A percentile compares a stretch with the other conserved stretches of the same genome.
Evolutionary conservation across 1,139 yeast species (phyloP).

Genomic region (Protomyces inouyei): DNA sequence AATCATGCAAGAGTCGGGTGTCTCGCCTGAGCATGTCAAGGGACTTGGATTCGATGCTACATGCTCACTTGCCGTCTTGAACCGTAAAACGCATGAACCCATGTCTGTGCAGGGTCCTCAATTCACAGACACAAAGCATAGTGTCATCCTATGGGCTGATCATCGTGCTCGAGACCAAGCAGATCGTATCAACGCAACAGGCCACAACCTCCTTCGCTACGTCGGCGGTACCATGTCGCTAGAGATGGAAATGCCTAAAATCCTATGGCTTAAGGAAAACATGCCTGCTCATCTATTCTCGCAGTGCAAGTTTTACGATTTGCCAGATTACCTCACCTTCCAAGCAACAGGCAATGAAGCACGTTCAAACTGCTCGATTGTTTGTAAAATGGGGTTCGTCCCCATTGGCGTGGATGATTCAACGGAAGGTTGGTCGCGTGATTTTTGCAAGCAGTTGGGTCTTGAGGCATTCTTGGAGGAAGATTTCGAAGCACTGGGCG

Average conservation of each 20-base stretch:
- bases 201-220: slow-evolving; percentile 72
- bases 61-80: slow-evolving; percentile 81
- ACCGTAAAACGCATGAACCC: slow-evolving; percentile 62
- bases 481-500: slow-evolving; percentile 76
- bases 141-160: slow-evolving; percentile 80
- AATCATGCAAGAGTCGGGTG: slow-evolving; percentile 66
- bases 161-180: slow-evolving; percentile 94
- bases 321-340: slow-evolving; percentile 85
- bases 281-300: slow-evolving; percentile 62
- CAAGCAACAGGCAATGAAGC: slow-evolving; percentile 84
- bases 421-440: slow-evolving; percentile 81
- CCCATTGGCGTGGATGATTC: slow-evolving; percentile 88
- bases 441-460: slow-evolving; percentile 63
- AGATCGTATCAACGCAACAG: slow-evolving; percentile 68
- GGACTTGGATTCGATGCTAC: slow-evolving; percentile 98
- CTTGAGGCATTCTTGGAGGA: slow-evolving; percentile 72
- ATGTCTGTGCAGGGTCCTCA: slow-evolving; percentile 84
- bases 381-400: slow-evolving; percentile 91
- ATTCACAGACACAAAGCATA: slow-evolving; percentile 64
- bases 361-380: slow-evolving; percentile 81
- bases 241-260: slow-evolving; percentile 79
- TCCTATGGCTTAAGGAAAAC: slow-evolving; percentile 89
- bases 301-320: slow-evolving; percentile 78
- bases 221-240: slow-evolving; percentile 98
- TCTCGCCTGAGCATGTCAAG: slow-evolving; percentile 59